phyloP scores from a whole-genome alignment of 176 grass and related monocot genomes.

The Pontederia crassipes region DNA sequence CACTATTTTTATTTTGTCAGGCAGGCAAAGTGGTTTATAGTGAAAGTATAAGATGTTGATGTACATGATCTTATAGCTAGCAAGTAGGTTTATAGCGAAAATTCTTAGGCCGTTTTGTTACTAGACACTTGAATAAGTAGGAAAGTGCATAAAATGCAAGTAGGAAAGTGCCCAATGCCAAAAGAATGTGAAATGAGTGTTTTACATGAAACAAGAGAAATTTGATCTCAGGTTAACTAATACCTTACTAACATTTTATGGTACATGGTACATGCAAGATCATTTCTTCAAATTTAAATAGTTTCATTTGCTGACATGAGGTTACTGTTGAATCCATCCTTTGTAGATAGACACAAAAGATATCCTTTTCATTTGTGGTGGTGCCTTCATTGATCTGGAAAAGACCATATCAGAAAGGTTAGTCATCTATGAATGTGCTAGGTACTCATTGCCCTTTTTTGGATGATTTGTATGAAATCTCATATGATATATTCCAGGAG shows the following conservation, averaged over 20 bases:
- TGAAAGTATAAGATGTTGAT: too few relatives aligned
- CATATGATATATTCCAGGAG: slow-evolving; percentile 28
- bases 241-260: background rate
- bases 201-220: too few relatives aligned
- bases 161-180: too few relatives aligned
- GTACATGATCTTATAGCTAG: too few relatives aligned
- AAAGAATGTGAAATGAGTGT: too few relatives aligned
- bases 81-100: too few relatives aligned
- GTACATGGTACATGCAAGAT: slow-evolving; percentile 5
- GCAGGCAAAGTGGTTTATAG: too few relatives aligned
- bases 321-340: slow-evolving; percentile 11
- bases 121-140: too few relatives aligned
- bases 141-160: too few relatives aligned
- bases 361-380: slow-evolving; percentile 96
- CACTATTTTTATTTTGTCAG: too few relatives aligned
- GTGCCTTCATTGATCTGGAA: slow-evolving; percentile 86
- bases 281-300: slow-evolving; percentile 9
- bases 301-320: background rate
- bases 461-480: background rate
- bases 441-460: background rate
- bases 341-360: slow-evolving; percentile 97
- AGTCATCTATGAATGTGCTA: background rate
- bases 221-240: background rate
- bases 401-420: slow-evolving; percentile 98
- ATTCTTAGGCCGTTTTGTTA: too few relatives aligned